Evolutionary conservation across 805 yeast genomes (phyloP).

Genomic region (Kuraishia molischiana): DNA sequence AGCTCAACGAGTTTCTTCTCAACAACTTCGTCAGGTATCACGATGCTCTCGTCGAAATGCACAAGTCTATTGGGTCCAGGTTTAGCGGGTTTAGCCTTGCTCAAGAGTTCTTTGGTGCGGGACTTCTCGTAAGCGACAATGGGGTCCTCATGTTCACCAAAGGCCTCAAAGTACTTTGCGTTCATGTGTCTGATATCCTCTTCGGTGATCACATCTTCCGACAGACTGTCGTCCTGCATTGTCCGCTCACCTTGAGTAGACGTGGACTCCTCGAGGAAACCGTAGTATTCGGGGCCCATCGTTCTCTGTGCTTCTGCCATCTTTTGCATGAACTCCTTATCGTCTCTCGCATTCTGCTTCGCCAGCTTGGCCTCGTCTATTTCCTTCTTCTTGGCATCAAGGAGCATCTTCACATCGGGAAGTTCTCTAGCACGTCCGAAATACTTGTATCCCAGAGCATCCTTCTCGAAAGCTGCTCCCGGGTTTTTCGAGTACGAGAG

Average conservation of each 20-base stretch:
- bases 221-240: constrained; percentile 8
- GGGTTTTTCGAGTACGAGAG: constrained; percentile 12
- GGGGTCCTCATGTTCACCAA: not conserved
- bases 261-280: constrained; percentile 23
- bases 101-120: constrained; percentile 13
- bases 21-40: constrained; percentile 28
- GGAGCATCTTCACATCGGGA: constrained; percentile 53
- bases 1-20: constrained; percentile 35
- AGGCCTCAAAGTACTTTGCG: not conserved
- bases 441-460: constrained; percentile 50
- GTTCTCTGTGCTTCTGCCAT: constrained; percentile 15
- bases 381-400: constrained; percentile 24
- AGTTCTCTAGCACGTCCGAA: constrained; percentile 80
- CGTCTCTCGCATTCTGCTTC: constrained; percentile 8
- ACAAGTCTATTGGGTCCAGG: not conserved
- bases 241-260: constrained; percentile 7
- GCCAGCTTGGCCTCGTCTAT: constrained; percentile 11
- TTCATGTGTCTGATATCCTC: constrained; percentile 9
- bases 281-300: constrained; percentile 31
- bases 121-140: constrained; percentile 20
- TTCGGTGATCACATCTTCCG: constrained; percentile 4
- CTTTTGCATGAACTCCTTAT: constrained; percentile 10
- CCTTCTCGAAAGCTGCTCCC: constrained; percentile 16
- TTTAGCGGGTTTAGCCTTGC: not conserved
- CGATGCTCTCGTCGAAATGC: not conserved